Percentiles rank a stretch among this genome's conserved stretches.
These are phyloP conservation scores for Pseudonectria foliicola DNA, from an alignment of 2,329 filamentous ascomycete genomes.

Conservation along the genomic window DNA sequence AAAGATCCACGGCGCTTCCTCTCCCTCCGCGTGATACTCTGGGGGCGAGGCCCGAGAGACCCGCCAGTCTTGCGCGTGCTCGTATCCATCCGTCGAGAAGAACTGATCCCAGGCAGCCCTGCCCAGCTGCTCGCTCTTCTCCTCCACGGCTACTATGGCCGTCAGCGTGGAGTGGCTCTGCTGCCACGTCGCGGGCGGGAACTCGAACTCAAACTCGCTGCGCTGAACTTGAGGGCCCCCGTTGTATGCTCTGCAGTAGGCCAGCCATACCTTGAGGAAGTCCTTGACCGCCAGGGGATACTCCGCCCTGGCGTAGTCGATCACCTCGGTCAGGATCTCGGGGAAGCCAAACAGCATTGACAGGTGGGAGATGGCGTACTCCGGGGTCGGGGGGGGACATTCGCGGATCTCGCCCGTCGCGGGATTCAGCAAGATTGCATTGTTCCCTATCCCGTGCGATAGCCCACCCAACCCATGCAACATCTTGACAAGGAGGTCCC, in stretches of 20 bases:
- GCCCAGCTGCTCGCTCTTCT: constrained; percentile 4
- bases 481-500: constrained; percentile 9
- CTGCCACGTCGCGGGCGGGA: constrained; percentile 9
- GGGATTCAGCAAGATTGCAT: constrained; percentile 12
- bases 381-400: constrained; percentile 10
- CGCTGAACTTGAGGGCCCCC: constrained; percentile 5
- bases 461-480: constrained; percentile 6
- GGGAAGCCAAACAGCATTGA: constrained; percentile 15
- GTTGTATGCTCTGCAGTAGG: constrained; percentile 12
- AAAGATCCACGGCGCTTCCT: constrained; percentile 8
- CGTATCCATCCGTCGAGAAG: constrained; percentile 11
- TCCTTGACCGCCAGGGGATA: constrained; percentile 2
- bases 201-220: constrained; percentile 12
- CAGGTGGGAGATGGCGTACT: constrained; percentile 9
- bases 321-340: constrained; percentile 9
- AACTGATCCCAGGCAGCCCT: constrained; percentile 11
- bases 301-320: constrained; percentile 7
- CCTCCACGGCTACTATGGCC: constrained; percentile 10
- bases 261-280: constrained; percentile 8
- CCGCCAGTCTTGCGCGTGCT: constrained; percentile 2
- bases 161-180: constrained; percentile 14
- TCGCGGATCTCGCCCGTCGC: constrained; percentile 11
- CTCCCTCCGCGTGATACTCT: constrained; percentile 7
- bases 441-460: constrained; percentile 8
- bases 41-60: constrained; percentile 4